phyloP scores from a whole-genome alignment of 1,284 basidiomycete genomes.

The Heterobasidion irregulare region DNA sequence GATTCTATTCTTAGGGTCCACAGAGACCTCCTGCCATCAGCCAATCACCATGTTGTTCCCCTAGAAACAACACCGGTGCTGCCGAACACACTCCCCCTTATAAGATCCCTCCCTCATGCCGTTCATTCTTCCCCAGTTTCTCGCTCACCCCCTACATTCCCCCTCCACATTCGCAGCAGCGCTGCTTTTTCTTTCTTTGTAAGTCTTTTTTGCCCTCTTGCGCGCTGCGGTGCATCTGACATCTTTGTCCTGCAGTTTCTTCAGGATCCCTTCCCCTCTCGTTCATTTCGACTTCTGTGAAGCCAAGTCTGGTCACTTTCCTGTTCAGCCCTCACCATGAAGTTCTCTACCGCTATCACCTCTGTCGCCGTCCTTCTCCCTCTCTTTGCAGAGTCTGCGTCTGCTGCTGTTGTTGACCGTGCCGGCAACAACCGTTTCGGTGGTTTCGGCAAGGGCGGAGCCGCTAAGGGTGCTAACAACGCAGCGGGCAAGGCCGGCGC shows the following conservation, averaged over 20 bases:
- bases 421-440: neutral
- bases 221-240: neutral
- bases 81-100: neutral
- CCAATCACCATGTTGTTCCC: neutral
- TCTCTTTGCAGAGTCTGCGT: conserved; percentile 28
- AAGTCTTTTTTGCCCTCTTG: neutral
- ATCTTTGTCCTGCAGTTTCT: neutral
- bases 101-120: conserved; percentile 5
- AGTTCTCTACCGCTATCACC: conserved; percentile 35
- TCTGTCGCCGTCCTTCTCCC: conserved; percentile 34
- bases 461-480: conserved; percentile 7
- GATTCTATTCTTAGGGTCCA: neutral
- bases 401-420: conserved; percentile 18
- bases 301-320: conserved; percentile 20
- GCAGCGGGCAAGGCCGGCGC: conserved; percentile 7
- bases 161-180: conserved; percentile 24
- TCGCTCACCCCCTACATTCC: conserved; percentile 8
- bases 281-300: conserved; percentile 28
- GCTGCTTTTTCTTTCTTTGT: conserved; percentile 25
- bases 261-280: conserved; percentile 20
- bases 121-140: conserved; percentile 2
- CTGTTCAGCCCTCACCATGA: conserved; percentile 31
- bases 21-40: neutral
- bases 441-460: neutral
- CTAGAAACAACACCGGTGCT: neutral